phyloP scores from a whole-genome alignment of 306 rosid species.

The Ormosia semicastrata region DNA sequence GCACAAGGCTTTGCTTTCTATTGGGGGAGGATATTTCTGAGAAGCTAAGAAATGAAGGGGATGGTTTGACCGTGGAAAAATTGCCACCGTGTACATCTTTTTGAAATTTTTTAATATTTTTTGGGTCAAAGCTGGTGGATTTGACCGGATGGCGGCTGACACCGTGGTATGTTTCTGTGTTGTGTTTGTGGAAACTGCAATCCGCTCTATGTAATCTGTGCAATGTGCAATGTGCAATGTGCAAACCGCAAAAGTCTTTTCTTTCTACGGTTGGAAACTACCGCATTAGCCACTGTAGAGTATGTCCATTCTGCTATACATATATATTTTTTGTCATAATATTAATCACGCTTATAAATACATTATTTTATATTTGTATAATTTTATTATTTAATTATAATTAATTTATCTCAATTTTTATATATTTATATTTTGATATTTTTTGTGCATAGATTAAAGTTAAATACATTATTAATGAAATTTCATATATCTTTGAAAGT shows the following conservation, averaged over 20 bases:
- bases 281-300: background rate
- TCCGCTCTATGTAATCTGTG: background rate
- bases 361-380: too few relatives aligned
- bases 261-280: background rate
- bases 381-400: too few relatives aligned
- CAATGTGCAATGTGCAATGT: background rate
- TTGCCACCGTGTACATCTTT: conserved; percentile 1
- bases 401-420: too few relatives aligned
- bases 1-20: conserved; percentile 35
- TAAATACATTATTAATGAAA: too few relatives aligned
- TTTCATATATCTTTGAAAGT: too few relatives aligned
- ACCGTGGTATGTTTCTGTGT: background rate
- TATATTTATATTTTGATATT: too few relatives aligned
- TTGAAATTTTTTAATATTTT: background rate
- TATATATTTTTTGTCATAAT: too few relatives aligned
- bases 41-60: conserved; percentile 34
- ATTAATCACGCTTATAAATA: too few relatives aligned
- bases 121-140: conserved; percentile 64
- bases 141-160: conserved; percentile 71
- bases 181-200: background rate
- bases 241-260: background rate
- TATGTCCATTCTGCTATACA: too few relatives aligned
- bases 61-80: conserved; percentile 62
- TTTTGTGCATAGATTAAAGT: too few relatives aligned
- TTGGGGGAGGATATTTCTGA: conserved; percentile 43